phyloP scores from a whole-genome alignment of 1,284 basidiomycete species.

The Sanghuangporus weigelae region DNA sequence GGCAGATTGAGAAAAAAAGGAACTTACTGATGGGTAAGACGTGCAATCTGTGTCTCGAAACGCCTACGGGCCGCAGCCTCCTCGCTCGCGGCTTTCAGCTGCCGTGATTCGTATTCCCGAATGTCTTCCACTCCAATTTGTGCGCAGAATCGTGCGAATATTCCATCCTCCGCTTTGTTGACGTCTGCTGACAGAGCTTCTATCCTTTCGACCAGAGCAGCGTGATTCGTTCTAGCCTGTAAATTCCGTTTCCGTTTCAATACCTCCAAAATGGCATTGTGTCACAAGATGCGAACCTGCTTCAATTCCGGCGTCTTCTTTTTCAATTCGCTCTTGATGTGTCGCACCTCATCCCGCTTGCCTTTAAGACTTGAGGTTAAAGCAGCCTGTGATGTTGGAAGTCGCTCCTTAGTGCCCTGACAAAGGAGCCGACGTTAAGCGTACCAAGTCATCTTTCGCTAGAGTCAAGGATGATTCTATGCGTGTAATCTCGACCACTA shows the following conservation, averaged over 20 bases:
- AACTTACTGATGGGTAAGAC: conserved; percentile 78
- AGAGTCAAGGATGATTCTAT: conserved; percentile 73
- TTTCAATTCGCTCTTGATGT: conserved; percentile 67
- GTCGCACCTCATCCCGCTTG: conserved; percentile 74
- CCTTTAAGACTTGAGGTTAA: conserved; percentile 61
- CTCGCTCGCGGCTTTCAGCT: conserved; percentile 82
- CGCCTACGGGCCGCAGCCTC: conserved; percentile 82
- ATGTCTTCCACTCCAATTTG: conserved; percentile 82
- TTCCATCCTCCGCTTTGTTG: conserved; percentile 73
- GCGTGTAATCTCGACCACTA: conserved; percentile 73
- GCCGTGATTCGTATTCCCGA: conserved; percentile 92
- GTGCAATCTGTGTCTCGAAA: conserved; percentile 84
- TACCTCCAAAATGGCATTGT: neutral
- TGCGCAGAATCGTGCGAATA: conserved; percentile 80
- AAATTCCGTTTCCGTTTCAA: neutral
- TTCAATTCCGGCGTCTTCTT: conserved; percentile 61
- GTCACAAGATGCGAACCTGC: conserved; percentile 39
- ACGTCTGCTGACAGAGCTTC: conserved; percentile 55
- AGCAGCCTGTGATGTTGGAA: conserved; percentile 45
- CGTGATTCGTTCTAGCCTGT: conserved; percentile 50
- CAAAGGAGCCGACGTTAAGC: conserved; percentile 21
- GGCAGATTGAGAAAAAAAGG: neutral
- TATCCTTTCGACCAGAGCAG: conserved; percentile 51
- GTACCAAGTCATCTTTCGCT: conserved; percentile 79
- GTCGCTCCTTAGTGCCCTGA: neutral